Evolutionary conservation across 2,329 filamentous ascomycete genomes (phyloP).

Genomic region (Penicillium corylophilum): DNA sequence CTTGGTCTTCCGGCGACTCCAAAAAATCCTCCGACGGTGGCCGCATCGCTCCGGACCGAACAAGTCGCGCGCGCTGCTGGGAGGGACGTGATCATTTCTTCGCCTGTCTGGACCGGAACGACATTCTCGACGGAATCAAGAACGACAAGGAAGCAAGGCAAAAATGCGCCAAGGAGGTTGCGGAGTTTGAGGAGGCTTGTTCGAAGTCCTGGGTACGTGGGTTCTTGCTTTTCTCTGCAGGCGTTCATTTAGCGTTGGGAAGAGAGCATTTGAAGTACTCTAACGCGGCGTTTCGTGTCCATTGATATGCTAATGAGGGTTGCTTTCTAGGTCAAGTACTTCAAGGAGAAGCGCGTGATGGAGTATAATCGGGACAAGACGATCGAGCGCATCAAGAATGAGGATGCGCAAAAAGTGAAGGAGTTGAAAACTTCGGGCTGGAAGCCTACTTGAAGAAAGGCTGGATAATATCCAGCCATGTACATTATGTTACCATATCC

Average conservation of each 20-base stretch:
- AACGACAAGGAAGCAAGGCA: constrained; percentile 57
- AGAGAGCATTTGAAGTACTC: neutral
- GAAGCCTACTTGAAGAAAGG: constrained; percentile 21
- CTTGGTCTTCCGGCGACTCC: constrained; percentile 46
- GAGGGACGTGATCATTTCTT: constrained; percentile 86
- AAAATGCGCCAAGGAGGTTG: constrained; percentile 60
- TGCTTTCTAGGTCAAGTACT: constrained; percentile 76
- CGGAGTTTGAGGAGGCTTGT: constrained; percentile 78
- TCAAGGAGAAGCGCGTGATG: constrained; percentile 93
- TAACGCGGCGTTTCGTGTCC: neutral
- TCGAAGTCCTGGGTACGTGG: constrained; percentile 81
- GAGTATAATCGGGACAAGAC: constrained; percentile 83
- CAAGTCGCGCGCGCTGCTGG: constrained; percentile 82
- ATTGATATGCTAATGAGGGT: constrained; percentile 5
- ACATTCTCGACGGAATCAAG: constrained; percentile 73
- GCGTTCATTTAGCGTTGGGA: neutral
- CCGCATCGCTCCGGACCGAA: constrained; percentile 78
- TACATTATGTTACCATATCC: constrained; percentile 32
- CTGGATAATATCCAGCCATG: constrained; percentile 11
- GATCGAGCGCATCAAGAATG: constrained; percentile 69
- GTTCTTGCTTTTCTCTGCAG: neutral
- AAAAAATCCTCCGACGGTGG: constrained; percentile 55
- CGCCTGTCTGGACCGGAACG: constrained; percentile 75
- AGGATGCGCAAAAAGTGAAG: constrained; percentile 66
- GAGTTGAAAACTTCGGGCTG: constrained; percentile 45